Percentiles rank a stretch among this genome's conserved stretches.
Conservation (phyloP, 225 moss, liverwort and hornwort genomes). For the Physcomitrellopsis africana region DNA sequence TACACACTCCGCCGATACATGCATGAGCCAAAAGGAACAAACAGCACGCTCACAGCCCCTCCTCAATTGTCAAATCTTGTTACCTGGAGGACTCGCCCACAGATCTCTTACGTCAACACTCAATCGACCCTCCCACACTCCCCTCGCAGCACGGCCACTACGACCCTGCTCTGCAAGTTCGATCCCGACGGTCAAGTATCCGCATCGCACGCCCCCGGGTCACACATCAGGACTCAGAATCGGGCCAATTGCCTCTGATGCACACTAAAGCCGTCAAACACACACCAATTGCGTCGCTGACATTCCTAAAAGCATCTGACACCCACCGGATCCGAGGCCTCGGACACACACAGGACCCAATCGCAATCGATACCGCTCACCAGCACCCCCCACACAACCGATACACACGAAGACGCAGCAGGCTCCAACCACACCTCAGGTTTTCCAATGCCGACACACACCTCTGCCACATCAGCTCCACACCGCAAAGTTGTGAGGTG, state of each 20-base stretch:
- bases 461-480: conserved; percentile 15
- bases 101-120: conserved; percentile 33
- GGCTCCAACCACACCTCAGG: neutral
- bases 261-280: neutral
- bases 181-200: neutral
- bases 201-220: neutral
- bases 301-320: neutral
- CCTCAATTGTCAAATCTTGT: neutral
- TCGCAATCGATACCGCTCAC: neutral
- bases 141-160: conserved; percentile 11
- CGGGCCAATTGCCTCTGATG: conserved; percentile 28
- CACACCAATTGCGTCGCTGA: conserved; percentile 21
- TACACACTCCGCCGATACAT: too few species aligned
- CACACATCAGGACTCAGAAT: neutral
- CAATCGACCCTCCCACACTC: conserved; percentile 10
- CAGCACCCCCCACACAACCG: neutral
- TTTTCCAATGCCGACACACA: conserved; percentile 16
- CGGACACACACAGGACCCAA: neutral
- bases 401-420: conserved; percentile 2
- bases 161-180: neutral
- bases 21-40: too few species aligned
- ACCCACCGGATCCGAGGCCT: conserved; percentile 35
- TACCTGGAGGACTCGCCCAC: neutral
- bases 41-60: conserved; percentile 9
- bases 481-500: neutral